phyloP scores from a whole-genome alignment of 305 asterid species.

The Plantago coronopus region DNA sequence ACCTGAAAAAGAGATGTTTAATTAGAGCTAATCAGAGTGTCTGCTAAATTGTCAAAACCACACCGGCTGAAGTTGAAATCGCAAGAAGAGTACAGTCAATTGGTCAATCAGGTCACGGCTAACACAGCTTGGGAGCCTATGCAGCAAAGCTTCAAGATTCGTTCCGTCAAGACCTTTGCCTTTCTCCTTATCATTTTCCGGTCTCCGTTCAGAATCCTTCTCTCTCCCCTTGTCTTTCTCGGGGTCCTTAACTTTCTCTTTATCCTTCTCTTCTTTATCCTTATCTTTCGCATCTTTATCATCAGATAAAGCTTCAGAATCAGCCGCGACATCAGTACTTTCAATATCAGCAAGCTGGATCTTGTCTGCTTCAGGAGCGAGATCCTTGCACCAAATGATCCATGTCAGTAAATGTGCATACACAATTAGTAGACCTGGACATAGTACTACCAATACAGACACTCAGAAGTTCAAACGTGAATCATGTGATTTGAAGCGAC shows the following conservation, averaged over 20 bases:
- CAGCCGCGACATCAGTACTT: constrained; percentile 50
- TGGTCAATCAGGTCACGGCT: constrained; percentile 99
- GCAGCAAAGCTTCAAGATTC: constrained; percentile 82
- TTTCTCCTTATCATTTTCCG: constrained; percentile 87
- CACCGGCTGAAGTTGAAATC: constrained; percentile 23
- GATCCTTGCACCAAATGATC: constrained; percentile 52
- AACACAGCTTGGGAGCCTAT: constrained; percentile 95
- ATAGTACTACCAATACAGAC: constrained; percentile 18
- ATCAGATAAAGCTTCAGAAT: constrained; percentile 52
- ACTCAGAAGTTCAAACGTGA: constrained; percentile 17
- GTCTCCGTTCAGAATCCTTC: constrained; percentile 75
- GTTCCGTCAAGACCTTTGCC: constrained; percentile 89
- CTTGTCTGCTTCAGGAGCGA: constrained; percentile 61
- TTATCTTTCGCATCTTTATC: constrained; percentile 56
- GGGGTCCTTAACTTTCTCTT: constrained; percentile 55
- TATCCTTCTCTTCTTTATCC: constrained; percentile 79
- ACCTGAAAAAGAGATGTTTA: constrained; percentile 52
- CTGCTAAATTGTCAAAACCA: constrained; percentile 20
- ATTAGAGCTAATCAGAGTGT: constrained; percentile 25
- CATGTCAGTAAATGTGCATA: constrained; percentile 24
- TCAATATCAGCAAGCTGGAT: constrained; percentile 47
- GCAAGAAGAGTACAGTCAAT: constrained; percentile 66
- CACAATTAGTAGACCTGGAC: constrained; percentile 16
- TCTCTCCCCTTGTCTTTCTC: constrained; percentile 81
- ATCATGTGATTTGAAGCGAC: constrained; percentile 8